phyloP scores from a whole-genome alignment of 140 eudicot genomes.

The Stevia rebaudiana region DNA sequence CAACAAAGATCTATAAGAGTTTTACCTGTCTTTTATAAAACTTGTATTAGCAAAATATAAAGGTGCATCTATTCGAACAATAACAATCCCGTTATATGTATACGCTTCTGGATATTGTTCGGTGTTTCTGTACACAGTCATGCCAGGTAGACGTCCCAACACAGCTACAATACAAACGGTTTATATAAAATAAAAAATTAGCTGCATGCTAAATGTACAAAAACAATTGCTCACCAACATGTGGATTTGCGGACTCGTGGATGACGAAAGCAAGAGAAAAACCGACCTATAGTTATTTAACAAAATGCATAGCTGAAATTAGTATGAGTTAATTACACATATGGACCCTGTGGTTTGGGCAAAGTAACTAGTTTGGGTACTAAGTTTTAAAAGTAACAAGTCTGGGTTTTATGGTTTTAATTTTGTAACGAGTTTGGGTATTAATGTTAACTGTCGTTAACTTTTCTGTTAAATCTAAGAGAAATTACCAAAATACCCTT shows the following conservation, averaged over 20 bases:
- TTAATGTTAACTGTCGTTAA: no score
- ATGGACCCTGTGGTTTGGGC: not conserved
- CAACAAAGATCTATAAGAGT: slow-evolving; percentile 6
- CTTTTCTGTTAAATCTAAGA: no score
- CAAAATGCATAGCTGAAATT: slow-evolving; percentile 12
- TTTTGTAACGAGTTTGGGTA: no score
- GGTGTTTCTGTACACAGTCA: slow-evolving; percentile 83
- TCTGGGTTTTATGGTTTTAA: no score
- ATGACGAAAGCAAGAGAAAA: slow-evolving; percentile 97
- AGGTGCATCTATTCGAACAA: slow-evolving; percentile 98
- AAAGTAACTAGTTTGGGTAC: no score
- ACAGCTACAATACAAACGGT: slow-evolving; percentile 51
- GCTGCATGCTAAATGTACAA: not conserved
- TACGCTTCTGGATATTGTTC: slow-evolving; percentile 94
- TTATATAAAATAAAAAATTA: slow-evolving; percentile 11
- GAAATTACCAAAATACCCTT: no score
- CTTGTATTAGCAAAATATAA: slow-evolving; percentile 94
- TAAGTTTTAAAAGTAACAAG: no score
- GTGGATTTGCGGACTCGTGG: slow-evolving; percentile 99
- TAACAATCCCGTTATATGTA: slow-evolving; percentile 84
- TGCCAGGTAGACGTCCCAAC: slow-evolving; percentile 99
- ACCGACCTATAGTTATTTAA: slow-evolving; percentile 55
- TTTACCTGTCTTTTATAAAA: slow-evolving; percentile 90
- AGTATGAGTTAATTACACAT: slow-evolving; percentile 1
- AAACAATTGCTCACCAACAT: slow-evolving; percentile 60